Evolutionary conservation across 805 yeast species (phyloP), one percentile per base, ranked within the genome.

Genomic region (Huiozyma sinensis): DNA sequence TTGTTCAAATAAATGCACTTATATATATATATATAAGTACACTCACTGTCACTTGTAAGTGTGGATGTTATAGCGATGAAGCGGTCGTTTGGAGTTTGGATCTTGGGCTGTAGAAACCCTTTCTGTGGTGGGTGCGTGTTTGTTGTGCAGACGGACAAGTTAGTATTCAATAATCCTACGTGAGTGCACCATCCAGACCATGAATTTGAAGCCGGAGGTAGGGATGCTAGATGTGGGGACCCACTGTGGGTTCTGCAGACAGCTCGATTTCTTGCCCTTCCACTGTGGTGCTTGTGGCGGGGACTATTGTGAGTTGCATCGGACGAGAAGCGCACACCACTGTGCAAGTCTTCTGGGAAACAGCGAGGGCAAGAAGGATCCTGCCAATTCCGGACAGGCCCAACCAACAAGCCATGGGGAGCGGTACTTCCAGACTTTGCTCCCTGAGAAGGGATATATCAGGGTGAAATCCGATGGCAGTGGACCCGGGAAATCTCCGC

Each of bases 141-240:
- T 4, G 24, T 17, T 17, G 24, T 17, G 24, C 24, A 17, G 24
- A 17, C 24, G 24, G 24, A 17, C 24, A 17, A 17, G 24, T 17
- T 17, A 2, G 24, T 17, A 17, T 2, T 17, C 24, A 17, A 17
- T 17, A 17, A 17, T 17, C 4, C 4, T 17, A 17, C 24, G 24
- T 17, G 2, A 17, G 24, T 17, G 24, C 4, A 17, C 11, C 33
- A 31, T 8, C 33, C 9, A 31, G 9, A 11, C 9, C 33, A 31
- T 8, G 11, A 31, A 5, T 31, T 11, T 31, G 11, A 11, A 31
- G n/a, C 33, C 28, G 13, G 64, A 60, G 43, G 54, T 53, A 3
- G 64, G 64, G 6, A 61, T 61, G 64, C 47, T 61, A 11, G 66
- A 61, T 48, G 66, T 60, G n/a, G 66, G 66, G 1, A 57, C 58